Percentiles rank a stretch among this genome's conserved stretches.
These are phyloP conservation scores for Silene latifolia DNA, from an alignment of 148 eudicot genomes.

Conservation along the genomic window DNA sequence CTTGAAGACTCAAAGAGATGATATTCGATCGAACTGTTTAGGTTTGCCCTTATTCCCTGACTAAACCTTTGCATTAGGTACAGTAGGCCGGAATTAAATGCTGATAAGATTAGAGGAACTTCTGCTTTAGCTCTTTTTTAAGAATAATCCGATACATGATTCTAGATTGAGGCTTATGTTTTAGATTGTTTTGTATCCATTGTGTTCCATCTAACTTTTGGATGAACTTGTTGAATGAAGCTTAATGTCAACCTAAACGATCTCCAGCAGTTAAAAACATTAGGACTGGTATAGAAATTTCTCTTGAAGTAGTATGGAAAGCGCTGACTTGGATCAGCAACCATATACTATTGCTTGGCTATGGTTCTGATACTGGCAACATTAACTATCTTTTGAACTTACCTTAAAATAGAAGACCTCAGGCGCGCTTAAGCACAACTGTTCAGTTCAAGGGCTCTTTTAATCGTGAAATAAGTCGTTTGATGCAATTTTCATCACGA, in stretches of 20 bases:
- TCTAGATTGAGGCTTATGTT: neutral
- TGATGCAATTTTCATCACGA: too few species aligned
- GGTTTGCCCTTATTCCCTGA: conserved; percentile 41
- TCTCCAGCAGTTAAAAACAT: neutral
- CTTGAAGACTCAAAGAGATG: conserved; percentile 84
- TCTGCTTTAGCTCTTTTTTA: neutral
- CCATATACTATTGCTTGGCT: conserved; percentile 6
- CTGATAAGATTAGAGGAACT: neutral
- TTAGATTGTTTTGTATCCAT: neutral
- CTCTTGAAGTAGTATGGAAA: neutral
- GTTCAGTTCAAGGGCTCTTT: neutral
- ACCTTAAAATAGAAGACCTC: neutral
- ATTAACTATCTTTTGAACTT: neutral
- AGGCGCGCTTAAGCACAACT: neutral
- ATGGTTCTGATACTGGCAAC: neutral
- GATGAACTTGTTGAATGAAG: conserved; percentile 3
- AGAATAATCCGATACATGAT: neutral
- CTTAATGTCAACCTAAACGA: conserved; percentile 2
- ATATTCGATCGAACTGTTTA: conserved; percentile 83
- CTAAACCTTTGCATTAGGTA: conserved; percentile 7
- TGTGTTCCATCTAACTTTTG: neutral
- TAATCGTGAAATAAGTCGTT: too few species aligned
- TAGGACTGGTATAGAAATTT: neutral
- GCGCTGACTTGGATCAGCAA: neutral
- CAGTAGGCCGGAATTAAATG: neutral